Conservation (phyloP, 805 yeast species). For the Spathaspora arborariae region DNA sequence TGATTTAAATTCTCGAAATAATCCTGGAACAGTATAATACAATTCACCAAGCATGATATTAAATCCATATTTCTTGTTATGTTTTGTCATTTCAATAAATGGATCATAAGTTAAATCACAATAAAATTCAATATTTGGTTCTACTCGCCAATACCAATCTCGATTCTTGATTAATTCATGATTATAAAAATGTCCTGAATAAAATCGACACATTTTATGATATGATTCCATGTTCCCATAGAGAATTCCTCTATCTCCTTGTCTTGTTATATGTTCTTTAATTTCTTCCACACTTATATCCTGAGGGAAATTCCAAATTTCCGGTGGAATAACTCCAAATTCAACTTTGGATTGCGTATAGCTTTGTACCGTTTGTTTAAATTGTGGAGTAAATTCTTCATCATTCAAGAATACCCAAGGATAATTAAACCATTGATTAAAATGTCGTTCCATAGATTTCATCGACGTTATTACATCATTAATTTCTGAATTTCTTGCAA, state of each 20-base stretch:
- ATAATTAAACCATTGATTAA: slow-evolving; percentile 90
- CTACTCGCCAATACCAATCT: slow-evolving; percentile 97
- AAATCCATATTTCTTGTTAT: slow-evolving; percentile 77
- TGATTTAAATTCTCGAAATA: slow-evolving; percentile 68
- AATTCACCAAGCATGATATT: slow-evolving; percentile 77
- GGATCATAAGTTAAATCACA: slow-evolving; percentile 95
- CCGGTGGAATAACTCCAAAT: slow-evolving; percentile 62
- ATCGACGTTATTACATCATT: slow-evolving; percentile 74
- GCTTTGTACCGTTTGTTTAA: slow-evolving; percentile 47
- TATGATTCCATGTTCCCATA: slow-evolving; percentile 82
- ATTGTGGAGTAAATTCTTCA: slow-evolving; percentile 64
- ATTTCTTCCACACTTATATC: slow-evolving; percentile 39
- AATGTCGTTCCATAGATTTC: slow-evolving; percentile 75
- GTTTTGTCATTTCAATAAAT: slow-evolving; percentile 69
- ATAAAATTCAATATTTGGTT: slow-evolving; percentile 84
- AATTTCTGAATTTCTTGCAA: slow-evolving; percentile 78
- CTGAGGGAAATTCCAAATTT: slow-evolving; percentile 65
- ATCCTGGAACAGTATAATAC: slow-evolving; percentile 74
- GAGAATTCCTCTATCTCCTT: slow-evolving; percentile 80
- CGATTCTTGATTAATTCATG: slow-evolving; percentile 68
- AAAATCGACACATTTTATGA: slow-evolving; percentile 94
- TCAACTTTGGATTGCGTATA: slow-evolving; percentile 60
- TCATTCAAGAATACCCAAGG: slow-evolving; percentile 91
- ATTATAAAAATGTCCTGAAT: slow-evolving; percentile 76
- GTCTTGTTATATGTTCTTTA: slow-evolving; percentile 58